Evolutionary conservation across 495 filamentous ascomycete species (phyloP).

Genomic region (Aspergillus taichungensis): DNA sequence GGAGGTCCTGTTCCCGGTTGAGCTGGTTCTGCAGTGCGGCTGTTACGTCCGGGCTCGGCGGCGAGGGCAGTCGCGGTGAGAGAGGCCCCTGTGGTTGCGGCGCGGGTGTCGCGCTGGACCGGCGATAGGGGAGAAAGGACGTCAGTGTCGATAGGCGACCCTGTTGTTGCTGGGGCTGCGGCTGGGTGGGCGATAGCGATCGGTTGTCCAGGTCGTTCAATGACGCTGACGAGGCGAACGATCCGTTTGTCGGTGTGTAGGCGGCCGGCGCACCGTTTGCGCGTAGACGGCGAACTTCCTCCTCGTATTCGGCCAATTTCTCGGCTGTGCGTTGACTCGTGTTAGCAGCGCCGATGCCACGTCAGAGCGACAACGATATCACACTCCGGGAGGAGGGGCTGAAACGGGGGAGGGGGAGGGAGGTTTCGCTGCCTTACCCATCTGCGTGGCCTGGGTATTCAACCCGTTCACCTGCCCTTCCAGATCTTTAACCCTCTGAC

Average conservation of each 20-base stretch:
- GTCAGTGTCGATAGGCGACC: constrained; percentile 50
- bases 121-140: constrained; percentile 55
- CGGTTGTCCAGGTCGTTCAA: constrained; percentile 17
- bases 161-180: constrained; percentile 30
- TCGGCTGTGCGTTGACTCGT: constrained; percentile 36
- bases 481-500: constrained; percentile 67
- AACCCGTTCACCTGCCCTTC: constrained; percentile 67
- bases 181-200: constrained; percentile 20
- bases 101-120: constrained; percentile 37
- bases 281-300: constrained; percentile 65
- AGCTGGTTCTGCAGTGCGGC: constrained; percentile 63
- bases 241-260: constrained; percentile 19
- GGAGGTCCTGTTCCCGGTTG: constrained; percentile 58
- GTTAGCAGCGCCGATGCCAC: neutral
- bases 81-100: constrained; percentile 29
- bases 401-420: constrained; percentile 1
- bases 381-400: neutral
- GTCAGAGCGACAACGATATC: constrained; percentile 2
- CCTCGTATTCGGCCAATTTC: constrained; percentile 91
- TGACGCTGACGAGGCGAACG: constrained; percentile 23
- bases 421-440: constrained; percentile 44
- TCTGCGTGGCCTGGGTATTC: constrained; percentile 66
- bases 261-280: constrained; percentile 22
- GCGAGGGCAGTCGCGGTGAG: constrained; percentile 19
- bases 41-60: constrained; percentile 22